Conservation (phyloP, 768 basidiomycete genomes). For the Calocera cornea region DNA sequence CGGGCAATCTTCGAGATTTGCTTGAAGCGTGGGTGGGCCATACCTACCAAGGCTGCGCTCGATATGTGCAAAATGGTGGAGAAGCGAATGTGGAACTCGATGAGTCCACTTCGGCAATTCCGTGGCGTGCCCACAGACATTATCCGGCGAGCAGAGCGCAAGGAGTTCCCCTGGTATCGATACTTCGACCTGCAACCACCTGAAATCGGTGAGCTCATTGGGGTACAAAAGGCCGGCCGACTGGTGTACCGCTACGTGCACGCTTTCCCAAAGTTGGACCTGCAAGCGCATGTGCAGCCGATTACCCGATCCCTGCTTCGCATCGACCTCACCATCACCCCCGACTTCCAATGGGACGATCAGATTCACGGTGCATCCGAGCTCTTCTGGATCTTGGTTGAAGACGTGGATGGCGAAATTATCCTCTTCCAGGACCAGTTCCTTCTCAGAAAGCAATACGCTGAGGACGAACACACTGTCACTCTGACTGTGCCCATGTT, state of each 20-base stretch:
- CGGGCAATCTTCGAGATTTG: constrained; percentile 98
- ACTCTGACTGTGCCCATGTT: constrained; percentile 93
- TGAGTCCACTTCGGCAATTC: constrained; percentile 96
- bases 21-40: constrained; percentile 94
- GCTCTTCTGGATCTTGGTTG: constrained; percentile 85
- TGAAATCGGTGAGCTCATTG: constrained; percentile 90
- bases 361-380: constrained; percentile 81
- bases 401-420: constrained; percentile 94
- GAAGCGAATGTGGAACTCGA: constrained; percentile 86
- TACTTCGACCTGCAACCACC: constrained; percentile 89
- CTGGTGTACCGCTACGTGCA: constrained; percentile 88
- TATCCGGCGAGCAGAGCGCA: constrained; percentile 81
- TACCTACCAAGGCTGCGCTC: constrained; percentile 79
- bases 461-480: constrained; percentile 86
- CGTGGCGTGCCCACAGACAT: constrained; percentile 78
- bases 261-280: constrained; percentile 85
- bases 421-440: constrained; percentile 92
- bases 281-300: constrained; percentile 93
- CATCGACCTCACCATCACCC: constrained; percentile 83
- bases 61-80: constrained; percentile 96
- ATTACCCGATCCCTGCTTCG: constrained; percentile 87
- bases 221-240: constrained; percentile 83
- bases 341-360: constrained; percentile 98
- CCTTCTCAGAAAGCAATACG: constrained; percentile 79
- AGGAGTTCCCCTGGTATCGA: constrained; percentile 97